Evolutionary conservation across 495 filamentous ascomycete genomes (phyloP).

Genomic region (Talaromyces wortmannii): DNA sequence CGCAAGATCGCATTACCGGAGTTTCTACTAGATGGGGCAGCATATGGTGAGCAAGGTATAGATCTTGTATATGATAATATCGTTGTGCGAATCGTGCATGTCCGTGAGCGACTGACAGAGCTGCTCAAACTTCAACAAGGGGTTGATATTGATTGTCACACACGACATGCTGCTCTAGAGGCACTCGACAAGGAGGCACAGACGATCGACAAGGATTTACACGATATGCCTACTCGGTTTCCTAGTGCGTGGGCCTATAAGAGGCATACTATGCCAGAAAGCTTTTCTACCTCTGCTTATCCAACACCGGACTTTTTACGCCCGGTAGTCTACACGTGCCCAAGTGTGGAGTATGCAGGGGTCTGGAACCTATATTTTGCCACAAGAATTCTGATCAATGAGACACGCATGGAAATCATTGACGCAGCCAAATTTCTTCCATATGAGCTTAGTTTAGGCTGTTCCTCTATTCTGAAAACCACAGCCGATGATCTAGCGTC

Average conservation of each 20-base stretch:
- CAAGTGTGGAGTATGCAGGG: conserved; percentile 7
- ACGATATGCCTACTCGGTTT: conserved; percentile 7
- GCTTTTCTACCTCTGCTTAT: background rate
- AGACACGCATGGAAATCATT: conserved; percentile 7
- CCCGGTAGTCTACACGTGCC: conserved; percentile 8
- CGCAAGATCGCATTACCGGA: background rate
- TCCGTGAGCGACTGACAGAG: background rate
- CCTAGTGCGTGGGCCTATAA: conserved; percentile 7
- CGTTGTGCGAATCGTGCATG: background rate
- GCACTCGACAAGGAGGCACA: conserved; percentile 7
- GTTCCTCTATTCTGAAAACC: background rate
- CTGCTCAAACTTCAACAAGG: background rate
- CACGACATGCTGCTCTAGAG: background rate
- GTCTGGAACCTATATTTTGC: conserved; percentile 14
- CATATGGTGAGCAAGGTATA: background rate
- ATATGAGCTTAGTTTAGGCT: background rate
- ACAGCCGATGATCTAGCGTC: background rate
- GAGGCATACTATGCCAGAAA: conserved; percentile 3
- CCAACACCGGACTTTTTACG: background rate
- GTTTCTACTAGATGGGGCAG: background rate
- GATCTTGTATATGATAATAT: background rate
- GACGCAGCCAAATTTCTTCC: background rate
- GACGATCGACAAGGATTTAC: conserved; percentile 9
- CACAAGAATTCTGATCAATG: conserved; percentile 13
- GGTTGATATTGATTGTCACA: background rate